Percentiles rank a stretch among this genome's conserved stretches.
Conservation (phyloP, 768 basidiomycete genomes). For the Mycena metata region DNA sequence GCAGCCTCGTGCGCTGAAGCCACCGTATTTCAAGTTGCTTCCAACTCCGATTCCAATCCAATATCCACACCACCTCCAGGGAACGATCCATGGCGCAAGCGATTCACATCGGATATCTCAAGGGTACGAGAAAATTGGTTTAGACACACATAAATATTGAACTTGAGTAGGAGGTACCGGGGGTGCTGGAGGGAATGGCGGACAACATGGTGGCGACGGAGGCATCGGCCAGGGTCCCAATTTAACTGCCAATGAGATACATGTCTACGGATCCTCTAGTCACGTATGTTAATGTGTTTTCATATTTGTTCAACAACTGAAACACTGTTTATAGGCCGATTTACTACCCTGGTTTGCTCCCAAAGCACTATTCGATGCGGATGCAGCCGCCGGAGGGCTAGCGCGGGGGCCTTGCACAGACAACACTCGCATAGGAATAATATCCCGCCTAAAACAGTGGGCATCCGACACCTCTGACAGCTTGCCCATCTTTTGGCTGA, state of each 20-base stretch:
- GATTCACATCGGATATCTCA: not conserved
- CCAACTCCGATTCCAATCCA: conserved; percentile 18
- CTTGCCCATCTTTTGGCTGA: conserved; percentile 12
- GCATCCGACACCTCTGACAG: not conserved
- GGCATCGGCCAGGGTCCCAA: conserved; percentile 2
- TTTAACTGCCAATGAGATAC: not conserved
- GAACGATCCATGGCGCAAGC: conserved; percentile 5
- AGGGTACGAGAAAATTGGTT: conserved; percentile 13
- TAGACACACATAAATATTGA: conserved; percentile 3
- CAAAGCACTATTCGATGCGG: no score
- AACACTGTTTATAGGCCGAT: no score
- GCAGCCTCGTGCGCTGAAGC: conserved; percentile 9
- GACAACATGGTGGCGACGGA: conserved; percentile 7
- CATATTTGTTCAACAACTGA: no score
- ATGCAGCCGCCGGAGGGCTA: conserved; percentile 1
- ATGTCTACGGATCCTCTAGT: conserved; percentile 5
- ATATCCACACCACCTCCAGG: conserved; percentile 17
- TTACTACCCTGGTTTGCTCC: no score
- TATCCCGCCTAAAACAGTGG: conserved; percentile 9
- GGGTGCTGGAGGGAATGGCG: conserved; percentile 6
- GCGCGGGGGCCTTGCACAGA: conserved; percentile 4
- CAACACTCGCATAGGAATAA: conserved; percentile 3
- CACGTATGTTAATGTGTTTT: conserved; percentile 18
- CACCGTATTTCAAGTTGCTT: conserved; percentile 9
- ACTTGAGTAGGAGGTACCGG: conserved; percentile 8